phyloP scores from a whole-genome alignment of 495 filamentous ascomycete genomes.

The Tuber calosporum region DNA sequence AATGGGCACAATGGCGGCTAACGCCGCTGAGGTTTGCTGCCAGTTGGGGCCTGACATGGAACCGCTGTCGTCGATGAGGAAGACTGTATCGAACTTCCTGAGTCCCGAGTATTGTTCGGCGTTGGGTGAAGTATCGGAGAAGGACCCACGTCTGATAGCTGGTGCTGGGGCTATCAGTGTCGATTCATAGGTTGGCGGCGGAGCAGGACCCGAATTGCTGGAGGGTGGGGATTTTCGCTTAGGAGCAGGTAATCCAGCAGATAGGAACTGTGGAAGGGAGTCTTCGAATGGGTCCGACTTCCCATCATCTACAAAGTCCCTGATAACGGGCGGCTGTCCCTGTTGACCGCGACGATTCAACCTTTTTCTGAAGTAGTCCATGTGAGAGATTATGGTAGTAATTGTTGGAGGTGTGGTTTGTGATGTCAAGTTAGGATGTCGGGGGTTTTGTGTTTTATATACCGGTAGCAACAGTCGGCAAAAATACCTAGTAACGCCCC shows the following conservation, averaged over 20 bases:
- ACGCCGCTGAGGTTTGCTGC: slow-evolving; percentile 64
- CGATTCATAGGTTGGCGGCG: not conserved
- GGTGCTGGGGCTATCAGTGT: not conserved
- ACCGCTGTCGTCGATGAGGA: slow-evolving; percentile 87
- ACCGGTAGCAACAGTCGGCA: no score
- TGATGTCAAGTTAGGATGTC: not conserved
- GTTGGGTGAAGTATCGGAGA: not conserved
- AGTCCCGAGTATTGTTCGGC: slow-evolving; percentile 73
- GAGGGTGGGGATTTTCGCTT: not conserved
- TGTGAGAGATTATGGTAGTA: not conserved
- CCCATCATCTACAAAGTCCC: not conserved
- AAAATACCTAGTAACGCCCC: no score
- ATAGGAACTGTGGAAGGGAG: not conserved
- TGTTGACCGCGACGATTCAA: not conserved
- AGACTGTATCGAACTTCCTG: slow-evolving; percentile 72
- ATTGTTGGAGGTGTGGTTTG: not conserved
- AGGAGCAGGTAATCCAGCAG: not conserved
- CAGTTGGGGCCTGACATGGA: slow-evolving; percentile 74
- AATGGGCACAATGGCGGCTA: slow-evolving; percentile 73
- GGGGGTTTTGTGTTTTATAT: not conserved
- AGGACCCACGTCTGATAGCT: not conserved
- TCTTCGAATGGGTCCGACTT: not conserved
- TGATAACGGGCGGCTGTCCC: not conserved
- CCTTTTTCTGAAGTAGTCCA: not conserved
- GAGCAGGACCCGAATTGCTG: not conserved